Conservation (phyloP, 1,284 basidiomycete species). For the Trichosporon sp. region DNA sequence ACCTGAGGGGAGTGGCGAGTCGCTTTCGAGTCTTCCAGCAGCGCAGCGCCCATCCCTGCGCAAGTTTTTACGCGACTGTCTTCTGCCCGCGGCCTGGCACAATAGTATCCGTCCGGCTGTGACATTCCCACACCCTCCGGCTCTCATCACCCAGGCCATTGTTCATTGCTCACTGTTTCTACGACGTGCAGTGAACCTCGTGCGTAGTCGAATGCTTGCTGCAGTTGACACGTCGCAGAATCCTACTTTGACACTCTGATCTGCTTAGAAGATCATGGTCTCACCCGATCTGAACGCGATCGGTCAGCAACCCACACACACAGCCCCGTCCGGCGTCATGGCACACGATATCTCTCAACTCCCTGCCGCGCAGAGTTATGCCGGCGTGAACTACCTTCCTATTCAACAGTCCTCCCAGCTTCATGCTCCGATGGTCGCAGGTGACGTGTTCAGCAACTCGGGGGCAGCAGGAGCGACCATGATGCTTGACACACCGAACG, state of each 20-base stretch:
- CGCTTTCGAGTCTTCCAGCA: background rate
- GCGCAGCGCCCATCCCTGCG: background rate
- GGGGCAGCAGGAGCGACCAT: background rate
- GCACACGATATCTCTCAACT: background rate
- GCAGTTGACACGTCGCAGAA: background rate
- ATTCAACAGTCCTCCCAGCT: slow-evolving; percentile 15
- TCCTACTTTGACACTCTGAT: background rate
- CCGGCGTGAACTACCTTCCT: slow-evolving; percentile 9
- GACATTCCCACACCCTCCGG: background rate
- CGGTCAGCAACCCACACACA: background rate
- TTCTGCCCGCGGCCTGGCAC: background rate
- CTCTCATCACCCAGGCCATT: background rate
- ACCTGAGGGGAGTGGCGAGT: background rate
- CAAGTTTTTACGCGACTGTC: slow-evolving; percentile 1
- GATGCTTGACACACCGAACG: background rate
- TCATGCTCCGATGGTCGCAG: slow-evolving; percentile 29
- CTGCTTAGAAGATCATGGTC: slow-evolving; percentile 8
- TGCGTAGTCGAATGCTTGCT: background rate
- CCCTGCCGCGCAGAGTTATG: slow-evolving; percentile 3
- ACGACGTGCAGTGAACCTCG: background rate
- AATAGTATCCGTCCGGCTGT: background rate
- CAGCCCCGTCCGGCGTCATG: background rate
- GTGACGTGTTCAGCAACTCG: slow-evolving; percentile 29
- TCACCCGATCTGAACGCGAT: slow-evolving; percentile 14
- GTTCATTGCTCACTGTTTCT: background rate